phyloP scores from a whole-genome alignment of 2,329 filamentous ascomycete species.

The Pleomassaria siparia region DNA sequence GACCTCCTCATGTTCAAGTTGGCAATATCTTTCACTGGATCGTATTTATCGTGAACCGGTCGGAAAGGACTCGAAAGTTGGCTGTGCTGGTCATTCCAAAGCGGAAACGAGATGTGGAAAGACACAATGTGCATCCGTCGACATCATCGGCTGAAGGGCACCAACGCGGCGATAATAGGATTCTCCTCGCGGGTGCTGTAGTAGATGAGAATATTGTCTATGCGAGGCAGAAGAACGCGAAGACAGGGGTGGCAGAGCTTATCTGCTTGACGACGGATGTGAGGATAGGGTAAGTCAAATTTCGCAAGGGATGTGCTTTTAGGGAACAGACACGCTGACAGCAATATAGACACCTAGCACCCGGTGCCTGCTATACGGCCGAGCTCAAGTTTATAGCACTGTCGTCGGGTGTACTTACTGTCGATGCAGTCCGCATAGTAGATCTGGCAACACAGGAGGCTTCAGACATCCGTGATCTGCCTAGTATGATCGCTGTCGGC shows the following conservation, averaged over 20 bases:
- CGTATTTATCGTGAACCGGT: conserved; percentile 75
- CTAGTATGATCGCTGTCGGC: conserved; percentile 58
- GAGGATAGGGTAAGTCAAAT: conserved; percentile 62
- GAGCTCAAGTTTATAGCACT: conserved; percentile 73
- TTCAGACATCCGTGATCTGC: conserved; percentile 74
- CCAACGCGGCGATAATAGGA: conserved; percentile 36
- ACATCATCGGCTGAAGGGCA: conserved; percentile 44
- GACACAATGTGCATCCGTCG: conserved; percentile 46
- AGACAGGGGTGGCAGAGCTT: conserved; percentile 65
- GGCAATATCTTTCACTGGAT: conserved; percentile 72
- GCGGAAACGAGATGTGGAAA: conserved; percentile 55
- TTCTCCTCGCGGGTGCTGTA: conserved; percentile 62
- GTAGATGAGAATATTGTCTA: conserved; percentile 72
- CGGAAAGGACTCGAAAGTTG: conserved; percentile 64
- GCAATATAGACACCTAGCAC: conserved; percentile 62
- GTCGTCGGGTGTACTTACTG: conserved; percentile 63
- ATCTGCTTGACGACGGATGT: conserved; percentile 76
- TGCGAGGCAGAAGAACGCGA: conserved; percentile 67
- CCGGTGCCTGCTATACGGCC: conserved; percentile 72
- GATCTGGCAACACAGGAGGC: conserved; percentile 75
- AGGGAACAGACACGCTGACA: conserved; percentile 15
- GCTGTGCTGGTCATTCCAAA: conserved; percentile 69
- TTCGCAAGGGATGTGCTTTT: neutral
- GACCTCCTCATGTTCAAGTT: conserved; percentile 60
- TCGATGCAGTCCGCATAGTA: conserved; percentile 72